Evolutionary conservation across 352 stramenopile species (phyloP).

Genomic region (Phytophthora ohioensis): DNA sequence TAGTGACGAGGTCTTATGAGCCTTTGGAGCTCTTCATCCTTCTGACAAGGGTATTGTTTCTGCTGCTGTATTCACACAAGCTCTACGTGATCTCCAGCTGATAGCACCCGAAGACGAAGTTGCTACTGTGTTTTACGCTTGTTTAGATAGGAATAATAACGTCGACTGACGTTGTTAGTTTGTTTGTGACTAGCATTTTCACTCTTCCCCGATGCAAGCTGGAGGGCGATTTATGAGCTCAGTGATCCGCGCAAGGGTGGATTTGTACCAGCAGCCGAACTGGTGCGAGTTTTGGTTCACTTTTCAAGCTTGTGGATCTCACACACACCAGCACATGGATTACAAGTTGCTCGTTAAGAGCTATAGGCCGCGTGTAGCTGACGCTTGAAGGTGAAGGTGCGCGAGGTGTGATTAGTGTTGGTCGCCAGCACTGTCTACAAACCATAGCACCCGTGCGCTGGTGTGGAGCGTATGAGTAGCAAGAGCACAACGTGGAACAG

Average conservation of each 20-base stretch:
- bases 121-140: slow-evolving; percentile 19
- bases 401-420: too few species aligned
- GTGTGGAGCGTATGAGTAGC: too few species aligned
- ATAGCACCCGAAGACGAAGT: slow-evolving; percentile 52
- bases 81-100: slow-evolving; percentile 61
- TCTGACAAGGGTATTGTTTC: slow-evolving; percentile 44
- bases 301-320: slow-evolving; percentile 42
- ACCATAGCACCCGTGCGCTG: too few species aligned
- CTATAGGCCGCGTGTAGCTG: slow-evolving; percentile 65
- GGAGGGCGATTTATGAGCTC: too few species aligned
- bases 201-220: slow-evolving; percentile 49
- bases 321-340: slow-evolving; percentile 74
- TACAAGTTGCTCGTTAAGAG: slow-evolving; percentile 74
- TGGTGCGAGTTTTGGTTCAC: too few species aligned
- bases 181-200: slow-evolving; percentile 74
- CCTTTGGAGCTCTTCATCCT: too few species aligned
- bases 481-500: too few species aligned
- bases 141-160: slow-evolving; percentile 27
- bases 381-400: slow-evolving; percentile 37
- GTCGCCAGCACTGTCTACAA: too few species aligned
- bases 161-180: slow-evolving; percentile 57
- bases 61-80: slow-evolving; percentile 50
- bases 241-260: too few species aligned
- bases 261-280: too few species aligned
- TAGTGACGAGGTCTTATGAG: too few species aligned